Evolutionary conservation across 2,329 filamentous ascomycete genomes (phyloP).

Genomic region (Monilinia fructicola): DNA sequence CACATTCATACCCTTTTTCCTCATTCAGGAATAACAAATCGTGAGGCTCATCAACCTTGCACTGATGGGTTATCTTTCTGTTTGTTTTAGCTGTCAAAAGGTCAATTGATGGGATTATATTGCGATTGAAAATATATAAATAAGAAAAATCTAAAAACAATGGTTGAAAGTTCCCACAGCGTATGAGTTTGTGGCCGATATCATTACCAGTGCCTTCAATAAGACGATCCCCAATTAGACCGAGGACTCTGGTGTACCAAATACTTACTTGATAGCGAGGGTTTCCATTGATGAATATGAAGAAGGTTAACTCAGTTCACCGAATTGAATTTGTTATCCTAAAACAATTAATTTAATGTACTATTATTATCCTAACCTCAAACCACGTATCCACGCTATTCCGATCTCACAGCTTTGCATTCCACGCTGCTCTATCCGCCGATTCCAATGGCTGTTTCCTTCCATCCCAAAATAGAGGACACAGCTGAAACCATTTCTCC

Average conservation of each 20-base stretch:
- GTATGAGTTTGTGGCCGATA: too few relatives aligned
- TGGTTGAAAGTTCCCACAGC: too few relatives aligned
- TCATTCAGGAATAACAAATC: not conserved
- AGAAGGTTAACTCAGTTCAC: too few relatives aligned
- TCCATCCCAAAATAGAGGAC: slow-evolving; percentile 51
- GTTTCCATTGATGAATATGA: not conserved
- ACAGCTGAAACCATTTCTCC: slow-evolving; percentile 47
- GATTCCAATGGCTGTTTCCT: slow-evolving; percentile 46
- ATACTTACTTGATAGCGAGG: too few relatives aligned
- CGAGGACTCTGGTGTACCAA: too few relatives aligned
- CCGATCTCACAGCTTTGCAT: slow-evolving; percentile 45
- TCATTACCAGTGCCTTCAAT: too few relatives aligned
- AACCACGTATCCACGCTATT: not conserved
- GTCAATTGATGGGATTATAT: not conserved
- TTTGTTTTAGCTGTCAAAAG: too few relatives aligned
- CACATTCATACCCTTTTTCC: not conserved
- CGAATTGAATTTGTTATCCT: not conserved
- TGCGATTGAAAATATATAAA: too few relatives aligned
- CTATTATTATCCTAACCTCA: not conserved
- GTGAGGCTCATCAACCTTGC: too few relatives aligned
- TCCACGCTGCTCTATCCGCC: slow-evolving; percentile 48
- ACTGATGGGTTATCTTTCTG: too few relatives aligned
- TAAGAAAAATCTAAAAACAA: too few relatives aligned
- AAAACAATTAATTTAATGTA: slow-evolving; percentile 6
- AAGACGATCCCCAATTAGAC: too few relatives aligned